Evolutionary conservation across 768 basidiomycete genomes (phyloP), one percentile per base, ranked within the genome.

Genomic region (Pleurotus citrinopileatus): DNA sequence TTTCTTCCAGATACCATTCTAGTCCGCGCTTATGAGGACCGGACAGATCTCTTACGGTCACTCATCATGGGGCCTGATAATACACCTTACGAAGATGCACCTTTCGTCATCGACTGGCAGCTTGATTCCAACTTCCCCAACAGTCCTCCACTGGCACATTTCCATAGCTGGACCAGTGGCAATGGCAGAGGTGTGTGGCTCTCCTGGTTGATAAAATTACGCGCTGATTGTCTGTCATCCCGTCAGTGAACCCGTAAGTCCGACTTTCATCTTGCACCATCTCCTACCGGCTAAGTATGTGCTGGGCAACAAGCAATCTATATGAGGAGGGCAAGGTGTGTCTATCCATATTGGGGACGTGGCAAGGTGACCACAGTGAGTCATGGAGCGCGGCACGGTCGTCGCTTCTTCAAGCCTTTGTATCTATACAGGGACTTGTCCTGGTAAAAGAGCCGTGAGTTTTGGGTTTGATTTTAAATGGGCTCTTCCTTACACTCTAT

Each of bases 321-420:
- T 98, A 98, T 58, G 94, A 95, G 64, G 94, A 97, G 59, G 94
- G 94, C 40, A 96, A 96, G 67, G 93, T 96, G 26, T 96, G 94
- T 61, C 68, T 96, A 37, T 95, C 93, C 13, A 91, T 96, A 45
- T 71, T 96, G 5, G 91, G 91, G 13, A 95, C 94, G 0, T 97
- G 94, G 94, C 79, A 84, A 6, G 94, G 94, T 7, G 95, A 96
- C 61, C 82, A 78, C 63, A 88, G 78, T 56, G 93, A 98, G 71
- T 85, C 82, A 5, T 98, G 94, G 94, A 93, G 81, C 60, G 77
- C 92, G 1, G 74, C 83, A 29, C 78, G 89, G 42, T 96, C 93
- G 1, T 95, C 92, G 13, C 71, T 98, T 22, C 78, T 98, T 15
- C 94, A 98, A 69, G 91, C 91, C 0, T 82, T 97, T 51, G 90